A percentile compares a stretch with the other conserved stretches of the same genome.
Conservation (phyloP, 352 stramenopile species). For the Pythium pyrilobum region DNA sequence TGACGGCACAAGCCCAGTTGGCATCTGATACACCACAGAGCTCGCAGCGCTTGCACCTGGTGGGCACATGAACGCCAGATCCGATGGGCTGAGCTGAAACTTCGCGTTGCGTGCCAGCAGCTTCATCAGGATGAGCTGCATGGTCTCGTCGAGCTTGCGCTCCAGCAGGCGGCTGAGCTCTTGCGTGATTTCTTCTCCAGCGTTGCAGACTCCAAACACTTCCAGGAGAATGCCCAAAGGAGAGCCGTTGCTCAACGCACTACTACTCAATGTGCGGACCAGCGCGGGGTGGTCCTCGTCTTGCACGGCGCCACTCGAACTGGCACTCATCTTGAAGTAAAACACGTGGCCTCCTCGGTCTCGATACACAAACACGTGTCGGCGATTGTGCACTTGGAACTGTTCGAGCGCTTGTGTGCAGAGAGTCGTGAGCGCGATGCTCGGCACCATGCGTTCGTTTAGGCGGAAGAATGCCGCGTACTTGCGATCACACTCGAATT, state of each 20-base stretch:
- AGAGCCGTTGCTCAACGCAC: background rate
- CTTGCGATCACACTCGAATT: slow-evolving; percentile 81
- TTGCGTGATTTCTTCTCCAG: slow-evolving; percentile 79
- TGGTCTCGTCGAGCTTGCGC: slow-evolving; percentile 83
- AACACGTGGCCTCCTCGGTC: slow-evolving; percentile 83
- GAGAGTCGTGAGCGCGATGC: slow-evolving; percentile 76
- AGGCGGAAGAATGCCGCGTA: slow-evolving; percentile 78
- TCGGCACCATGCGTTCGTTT: slow-evolving; percentile 71
- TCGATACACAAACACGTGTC: slow-evolving; percentile 84
- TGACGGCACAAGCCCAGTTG: background rate
- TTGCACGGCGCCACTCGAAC: slow-evolving; percentile 6
- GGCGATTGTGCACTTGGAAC: slow-evolving; percentile 87
- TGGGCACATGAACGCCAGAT: slow-evolving; percentile 76
- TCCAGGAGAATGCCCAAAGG: slow-evolving; percentile 59
- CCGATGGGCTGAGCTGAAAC: slow-evolving; percentile 70
- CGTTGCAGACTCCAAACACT: slow-evolving; percentile 78
- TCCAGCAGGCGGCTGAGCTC: slow-evolving; percentile 78
- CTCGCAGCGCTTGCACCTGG: slow-evolving; percentile 32
- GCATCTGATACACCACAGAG: slow-evolving; percentile 39
- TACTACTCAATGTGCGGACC: background rate
- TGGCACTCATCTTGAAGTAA: slow-evolving; percentile 81
- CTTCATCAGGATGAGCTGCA: slow-evolving; percentile 85
- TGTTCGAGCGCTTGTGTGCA: slow-evolving; percentile 83
- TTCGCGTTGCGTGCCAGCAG: slow-evolving; percentile 78
- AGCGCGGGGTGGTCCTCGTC: background rate